phyloP scores from a whole-genome alignment of 257 asterid species.

The Plantago major region DNA sequence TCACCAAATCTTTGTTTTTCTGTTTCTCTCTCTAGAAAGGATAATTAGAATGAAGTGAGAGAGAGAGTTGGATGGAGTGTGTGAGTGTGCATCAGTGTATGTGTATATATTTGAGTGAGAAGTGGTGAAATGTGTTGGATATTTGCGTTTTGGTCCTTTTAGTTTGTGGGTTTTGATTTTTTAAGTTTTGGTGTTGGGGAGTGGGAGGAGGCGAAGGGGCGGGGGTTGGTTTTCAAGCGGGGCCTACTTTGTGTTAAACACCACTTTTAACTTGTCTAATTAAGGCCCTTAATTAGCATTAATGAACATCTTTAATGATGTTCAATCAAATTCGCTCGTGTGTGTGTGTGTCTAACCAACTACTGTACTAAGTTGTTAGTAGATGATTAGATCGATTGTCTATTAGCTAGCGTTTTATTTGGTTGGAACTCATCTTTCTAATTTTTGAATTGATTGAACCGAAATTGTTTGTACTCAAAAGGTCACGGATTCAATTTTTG shows the following conservation, averaged over 20 bases:
- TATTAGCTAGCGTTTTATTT: neutral
- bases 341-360: too few relatives aligned
- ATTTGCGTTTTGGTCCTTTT: slow-evolving; percentile 13
- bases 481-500: too few relatives aligned
- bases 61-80: too few relatives aligned
- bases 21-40: slow-evolving; percentile 5
- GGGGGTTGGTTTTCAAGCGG: slow-evolving; percentile 26
- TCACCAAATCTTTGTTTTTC: slow-evolving; percentile 28
- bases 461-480: too few relatives aligned
- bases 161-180: slow-evolving; percentile 1
- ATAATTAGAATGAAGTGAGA: too few relatives aligned
- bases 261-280: neutral
- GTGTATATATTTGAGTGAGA: neutral
- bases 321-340: neutral
- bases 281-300: neutral
- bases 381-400: too few relatives aligned
- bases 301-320: neutral
- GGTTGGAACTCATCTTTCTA: neutral
- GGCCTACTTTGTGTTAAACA: slow-evolving; percentile 20
- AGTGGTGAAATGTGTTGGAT: neutral
- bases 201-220: slow-evolving; percentile 35
- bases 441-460: slow-evolving; percentile 8
- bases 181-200: slow-evolving; percentile 33
- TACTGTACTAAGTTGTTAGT: too few relatives aligned
- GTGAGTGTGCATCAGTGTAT: neutral